Evolutionary conservation across 345 rosid species (phyloP).

Genomic region (Camelina laxa): DNA sequence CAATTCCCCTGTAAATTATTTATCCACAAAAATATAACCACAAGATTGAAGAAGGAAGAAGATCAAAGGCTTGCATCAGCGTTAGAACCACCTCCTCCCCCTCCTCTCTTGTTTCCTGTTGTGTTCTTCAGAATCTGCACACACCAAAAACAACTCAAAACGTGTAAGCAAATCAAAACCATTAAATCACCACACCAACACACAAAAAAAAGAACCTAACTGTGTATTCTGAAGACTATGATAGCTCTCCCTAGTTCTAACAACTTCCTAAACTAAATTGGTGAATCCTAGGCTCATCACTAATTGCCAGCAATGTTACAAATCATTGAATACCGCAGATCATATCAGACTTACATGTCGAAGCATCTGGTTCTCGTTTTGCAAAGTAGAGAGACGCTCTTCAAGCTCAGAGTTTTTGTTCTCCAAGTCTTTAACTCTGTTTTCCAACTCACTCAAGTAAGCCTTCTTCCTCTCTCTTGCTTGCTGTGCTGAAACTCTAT

Average conservation of each 20-base stretch:
- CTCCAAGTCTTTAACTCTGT: constrained; percentile 83
- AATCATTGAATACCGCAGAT: not conserved
- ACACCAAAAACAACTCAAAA: not conserved
- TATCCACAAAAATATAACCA: constrained; percentile 35
- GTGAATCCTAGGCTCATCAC: too few relatives aligned
- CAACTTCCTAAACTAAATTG: not conserved
- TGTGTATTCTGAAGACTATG: not conserved
- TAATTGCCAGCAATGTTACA: too few relatives aligned
- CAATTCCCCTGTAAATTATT: constrained; percentile 25
- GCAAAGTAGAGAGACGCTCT: constrained; percentile 87
- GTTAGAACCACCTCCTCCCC: constrained; percentile 59
- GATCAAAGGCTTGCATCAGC: constrained; percentile 55
- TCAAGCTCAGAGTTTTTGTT: constrained; percentile 90
- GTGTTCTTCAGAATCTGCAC: constrained; percentile 92
- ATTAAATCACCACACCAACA: not conserved
- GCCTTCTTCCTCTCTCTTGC: constrained; percentile 99
- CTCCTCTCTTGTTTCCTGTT: constrained; percentile 72
- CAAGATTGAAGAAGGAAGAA: not conserved
- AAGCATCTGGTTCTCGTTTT: constrained; percentile 98
- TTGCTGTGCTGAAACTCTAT: constrained; percentile 99
- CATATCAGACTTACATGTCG: constrained; percentile 7
- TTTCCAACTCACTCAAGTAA: constrained; percentile 80
- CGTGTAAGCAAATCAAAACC: not conserved
- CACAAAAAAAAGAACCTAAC: not conserved
- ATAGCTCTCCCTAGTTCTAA: not conserved